Evolutionary conservation across 2,329 filamentous ascomycete genomes (phyloP), one percentile per base, ranked within the genome.

Genomic region (Westerdykella ornata): DNA sequence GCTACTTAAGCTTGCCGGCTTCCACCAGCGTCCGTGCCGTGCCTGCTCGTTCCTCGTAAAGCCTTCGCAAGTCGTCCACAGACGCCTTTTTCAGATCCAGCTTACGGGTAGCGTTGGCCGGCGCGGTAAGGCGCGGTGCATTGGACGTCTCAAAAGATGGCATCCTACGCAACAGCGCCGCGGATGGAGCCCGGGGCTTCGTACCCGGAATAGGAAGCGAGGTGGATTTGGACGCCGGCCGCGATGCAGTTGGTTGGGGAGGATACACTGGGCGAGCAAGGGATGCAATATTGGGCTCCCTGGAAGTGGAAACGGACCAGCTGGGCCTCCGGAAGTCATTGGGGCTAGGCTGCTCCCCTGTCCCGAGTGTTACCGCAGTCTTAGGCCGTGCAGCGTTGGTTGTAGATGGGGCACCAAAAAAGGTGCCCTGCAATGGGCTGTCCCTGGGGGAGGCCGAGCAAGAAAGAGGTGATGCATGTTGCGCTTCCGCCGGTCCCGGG

Each of bases 31-130:
- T 56, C 43, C 53, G 56, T 32, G 60, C 70, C 12, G 68, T 68
- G 2, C 62, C 66, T 6, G 65, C 68, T 34, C 71, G 53, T 49
- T 73, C 71, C 50, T 74, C 72, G 44, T 73, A 74, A 39, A 74
- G 49, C 47, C 67, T 53, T 40, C 70, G 56, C 45, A 74, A 47
- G 53, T 74, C 69, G 35, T 73, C 71, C 4, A 74, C 72, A 14
- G 63, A 68, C 35, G 65, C 57, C 48, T 72, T 71, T 48, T 66
- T 67, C 32, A 72, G 33, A 32, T 69, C 67, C 26, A 72, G 50
- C 40, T 59, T 68, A 39, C 60, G 45, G 29, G 66, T 52, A 60
- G 43, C 22, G 7, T n/a, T 29, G 35, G 46, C 45, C 26, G 49
- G 44, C 1, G 51, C 49, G 29, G 43, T 40, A 13, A 56, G 42